phyloP scores from a whole-genome alignment of 768 basidiomycete genomes.

The Wakefieldia striispora region DNA sequence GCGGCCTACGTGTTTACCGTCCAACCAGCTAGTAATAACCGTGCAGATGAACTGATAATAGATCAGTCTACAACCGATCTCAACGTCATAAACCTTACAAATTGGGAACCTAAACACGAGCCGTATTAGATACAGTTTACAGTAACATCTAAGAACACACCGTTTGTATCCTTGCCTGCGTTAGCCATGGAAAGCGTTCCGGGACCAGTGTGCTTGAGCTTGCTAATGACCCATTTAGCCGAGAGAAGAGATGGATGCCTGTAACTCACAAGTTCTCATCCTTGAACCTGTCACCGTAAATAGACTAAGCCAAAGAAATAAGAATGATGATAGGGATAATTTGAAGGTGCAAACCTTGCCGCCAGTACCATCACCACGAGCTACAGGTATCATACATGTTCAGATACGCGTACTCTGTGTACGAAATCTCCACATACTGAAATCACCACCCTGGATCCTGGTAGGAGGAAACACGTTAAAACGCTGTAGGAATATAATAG shows the following conservation, averaged over 20 bases:
- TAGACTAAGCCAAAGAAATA: slow-evolving; percentile 50
- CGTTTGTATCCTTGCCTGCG: slow-evolving; percentile 89
- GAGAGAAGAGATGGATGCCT: neutral
- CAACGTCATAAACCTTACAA: slow-evolving; percentile 48
- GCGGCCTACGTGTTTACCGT: slow-evolving; percentile 74
- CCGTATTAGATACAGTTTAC: neutral
- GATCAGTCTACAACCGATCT: neutral
- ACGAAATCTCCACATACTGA: slow-evolving; percentile 57
- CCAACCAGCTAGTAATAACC: slow-evolving; percentile 82
- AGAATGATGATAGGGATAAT: neutral
- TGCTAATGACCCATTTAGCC: slow-evolving; percentile 47
- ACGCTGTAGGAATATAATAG: neutral
- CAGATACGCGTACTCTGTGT: slow-evolving; percentile 13
- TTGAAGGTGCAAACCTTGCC: slow-evolving; percentile 60
- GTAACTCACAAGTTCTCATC: slow-evolving; percentile 90
- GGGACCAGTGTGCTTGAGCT: slow-evolving; percentile 89
- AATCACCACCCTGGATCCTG: slow-evolving; percentile 98
- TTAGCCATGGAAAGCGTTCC: slow-evolving; percentile 96
- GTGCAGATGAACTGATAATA: slow-evolving; percentile 84
- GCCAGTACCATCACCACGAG: slow-evolving; percentile 84
- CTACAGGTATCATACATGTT: slow-evolving; percentile 37
- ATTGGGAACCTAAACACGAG: slow-evolving; percentile 69
- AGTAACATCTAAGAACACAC: slow-evolving; percentile 36
- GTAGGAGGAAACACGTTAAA: slow-evolving; percentile 2
- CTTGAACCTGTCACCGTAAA: slow-evolving; percentile 86